phyloP scores from a whole-genome alignment of 306 rosid genomes.

The Canavalia ensiformis region DNA sequence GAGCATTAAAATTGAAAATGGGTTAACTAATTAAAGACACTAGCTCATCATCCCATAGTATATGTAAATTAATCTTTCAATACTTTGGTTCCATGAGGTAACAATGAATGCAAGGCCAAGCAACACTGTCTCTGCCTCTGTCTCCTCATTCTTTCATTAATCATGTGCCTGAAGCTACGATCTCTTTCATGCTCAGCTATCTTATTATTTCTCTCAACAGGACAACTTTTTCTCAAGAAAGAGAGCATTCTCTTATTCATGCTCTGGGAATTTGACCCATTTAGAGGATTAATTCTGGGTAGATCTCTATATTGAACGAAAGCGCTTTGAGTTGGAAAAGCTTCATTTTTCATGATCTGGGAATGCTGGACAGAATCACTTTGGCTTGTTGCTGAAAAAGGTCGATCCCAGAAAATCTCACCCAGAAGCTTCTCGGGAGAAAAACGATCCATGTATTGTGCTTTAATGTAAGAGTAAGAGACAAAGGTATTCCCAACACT shows the following conservation, averaged over 20 bases:
- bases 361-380: constrained; percentile 47
- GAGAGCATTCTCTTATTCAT: constrained; percentile 58
- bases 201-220: background rate
- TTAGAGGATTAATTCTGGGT: constrained; percentile 24
- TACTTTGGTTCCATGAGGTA: constrained; percentile 79
- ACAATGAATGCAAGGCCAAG: constrained; percentile 62
- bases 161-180: constrained; percentile 66
- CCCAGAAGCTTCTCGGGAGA: constrained; percentile 55
- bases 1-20: background rate
- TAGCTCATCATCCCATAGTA: too few species aligned
- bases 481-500: background rate
- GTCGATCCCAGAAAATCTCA: constrained; percentile 55
- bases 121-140: constrained; percentile 71
- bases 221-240: constrained; percentile 53
- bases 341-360: constrained; percentile 13
- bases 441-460: constrained; percentile 47
- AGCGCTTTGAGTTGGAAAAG: constrained; percentile 51
- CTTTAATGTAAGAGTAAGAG: constrained; percentile 22
- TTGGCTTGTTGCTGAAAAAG: constrained; percentile 20
- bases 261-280: constrained; percentile 18
- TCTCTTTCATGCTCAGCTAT: constrained; percentile 51
- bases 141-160: constrained; percentile 79
- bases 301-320: constrained; percentile 55
- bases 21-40: background rate
- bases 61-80: background rate